A percentile compares a stretch with the other conserved stretches of the same genome.
Conservation (phyloP, 2,329 filamentous ascomycete species). For the Hymenoscyphus fructigenus region DNA sequence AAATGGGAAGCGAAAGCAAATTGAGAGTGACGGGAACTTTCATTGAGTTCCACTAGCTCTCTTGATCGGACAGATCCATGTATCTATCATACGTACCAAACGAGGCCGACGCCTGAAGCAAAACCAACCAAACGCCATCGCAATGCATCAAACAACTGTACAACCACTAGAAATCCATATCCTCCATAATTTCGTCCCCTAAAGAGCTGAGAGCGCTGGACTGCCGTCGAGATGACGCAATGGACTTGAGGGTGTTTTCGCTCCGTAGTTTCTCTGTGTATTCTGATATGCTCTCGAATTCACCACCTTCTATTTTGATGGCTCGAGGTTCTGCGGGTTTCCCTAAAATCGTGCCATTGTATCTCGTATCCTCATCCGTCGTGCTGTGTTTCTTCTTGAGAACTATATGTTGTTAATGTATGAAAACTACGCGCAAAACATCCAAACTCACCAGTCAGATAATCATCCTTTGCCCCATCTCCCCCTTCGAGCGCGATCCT, state of each 20-base stretch:
- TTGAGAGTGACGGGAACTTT: background rate
- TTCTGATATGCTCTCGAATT: slow-evolving; percentile 62
- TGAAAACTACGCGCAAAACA: background rate
- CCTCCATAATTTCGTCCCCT: slow-evolving; percentile 34
- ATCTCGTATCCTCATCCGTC: slow-evolving; percentile 81
- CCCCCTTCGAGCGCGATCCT: slow-evolving; percentile 75
- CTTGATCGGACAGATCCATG: slow-evolving; percentile 8
- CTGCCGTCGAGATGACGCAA: slow-evolving; percentile 29
- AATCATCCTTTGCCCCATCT: slow-evolving; percentile 65
- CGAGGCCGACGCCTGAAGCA: background rate
- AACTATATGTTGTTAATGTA: slow-evolving; percentile 45
- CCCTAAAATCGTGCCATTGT: slow-evolving; percentile 80
- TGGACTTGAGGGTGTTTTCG: slow-evolving; percentile 17
- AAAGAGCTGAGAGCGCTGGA: slow-evolving; percentile 37
- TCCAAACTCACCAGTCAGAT: slow-evolving; percentile 55
- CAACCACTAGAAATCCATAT: slow-evolving; percentile 33
- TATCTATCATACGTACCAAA: slow-evolving; percentile 26
- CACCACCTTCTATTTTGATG: slow-evolving; percentile 76
- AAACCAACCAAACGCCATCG: slow-evolving; percentile 31
- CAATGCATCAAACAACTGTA: slow-evolving; percentile 27
- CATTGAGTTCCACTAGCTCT: slow-evolving; percentile 3
- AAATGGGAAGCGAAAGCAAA: background rate
- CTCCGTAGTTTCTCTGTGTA: slow-evolving; percentile 53
- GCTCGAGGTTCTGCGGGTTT: slow-evolving; percentile 68
- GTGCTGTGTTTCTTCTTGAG: slow-evolving; percentile 93